These are phyloP conservation scores for Tulasnella sp. DNA, from an alignment of 768 basidiomycete species.

Conservation along the genomic window DNA sequence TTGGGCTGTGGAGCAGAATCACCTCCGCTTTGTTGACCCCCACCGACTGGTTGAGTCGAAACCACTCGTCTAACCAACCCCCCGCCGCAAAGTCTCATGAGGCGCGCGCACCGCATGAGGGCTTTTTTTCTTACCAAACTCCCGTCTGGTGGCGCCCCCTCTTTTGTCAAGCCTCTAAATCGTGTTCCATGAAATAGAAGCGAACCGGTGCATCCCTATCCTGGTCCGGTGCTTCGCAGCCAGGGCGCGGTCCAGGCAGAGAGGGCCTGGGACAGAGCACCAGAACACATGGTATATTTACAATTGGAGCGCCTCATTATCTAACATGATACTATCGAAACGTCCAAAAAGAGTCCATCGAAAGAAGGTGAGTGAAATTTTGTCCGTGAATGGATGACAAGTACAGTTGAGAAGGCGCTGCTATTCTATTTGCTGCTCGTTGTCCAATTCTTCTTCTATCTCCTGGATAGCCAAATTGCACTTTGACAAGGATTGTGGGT, in stretches of 20 bases:
- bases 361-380: not conserved
- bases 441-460: not conserved
- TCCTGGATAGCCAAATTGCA: not conserved
- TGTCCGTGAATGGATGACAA: not conserved
- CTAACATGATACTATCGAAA: not conserved
- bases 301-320: no score
- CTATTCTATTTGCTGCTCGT: not conserved
- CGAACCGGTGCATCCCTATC: no score
- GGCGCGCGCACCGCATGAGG: not conserved
- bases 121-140: not conserved
- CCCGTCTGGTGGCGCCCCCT: not conserved
- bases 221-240: not conserved
- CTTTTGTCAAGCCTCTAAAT: not conserved
- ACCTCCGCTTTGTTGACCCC: not conserved
- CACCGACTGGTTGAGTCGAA: not conserved
- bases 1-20: not conserved
- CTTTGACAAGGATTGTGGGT: not conserved
- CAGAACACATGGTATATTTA: no score
- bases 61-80: not conserved
- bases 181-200: not conserved
- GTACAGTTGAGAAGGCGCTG: not conserved
- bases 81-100: no score
- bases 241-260: not conserved
- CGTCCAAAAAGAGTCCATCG: not conserved
- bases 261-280: not conserved